Base-by-base conservation (phyloP, 148 eudicot species). In the Vaccinium myrtillus region DNA sequence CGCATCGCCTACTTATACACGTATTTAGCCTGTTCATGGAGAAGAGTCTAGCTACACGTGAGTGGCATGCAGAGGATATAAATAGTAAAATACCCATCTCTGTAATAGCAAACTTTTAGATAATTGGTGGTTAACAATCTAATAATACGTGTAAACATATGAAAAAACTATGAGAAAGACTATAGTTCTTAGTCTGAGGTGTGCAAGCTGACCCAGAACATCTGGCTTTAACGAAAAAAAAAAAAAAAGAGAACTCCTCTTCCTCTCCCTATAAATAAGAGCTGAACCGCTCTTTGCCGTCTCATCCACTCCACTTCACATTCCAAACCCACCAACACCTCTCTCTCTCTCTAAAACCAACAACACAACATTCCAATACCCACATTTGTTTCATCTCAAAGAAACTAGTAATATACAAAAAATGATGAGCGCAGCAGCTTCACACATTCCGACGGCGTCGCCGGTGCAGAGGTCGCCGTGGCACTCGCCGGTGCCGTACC, bases 401-500 rank as follows among this genome's bases (percentile, higher is more conserved):
- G 9, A 77, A 77, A 69, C 13, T 4, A 18, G 78, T 11, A 23
- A 53, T 0, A 11, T 13, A 86, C 23, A 32, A 18, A 86, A 18
- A 25, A 88, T 89, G 92, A 83, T 87, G 39, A 56, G 27, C 39
- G 56, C 61, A 39, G 89, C 54, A 0, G 56, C 83, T 59, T 80
- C 81, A 19, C 54, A 61, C 11, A 69, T 86, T 18, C 79, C 89
- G 0, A 25, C 89, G 2, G 23, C 87, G 53, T 82, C 88, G 11
- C 81, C 81, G 53, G 77, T 55, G 25, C 90, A 79, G 46, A 88
- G 85, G 54, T 93, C 98, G 0, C 91, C 92, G 3, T 94, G 96
- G 98, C 96, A 93, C 89, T 92, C 98, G 0, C 98, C 95, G 19
- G 93, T 94, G 46, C 96, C 98, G 19, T 94, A 94, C 86, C 86